phyloP scores from a whole-genome alignment of 2,329 filamentous ascomycete species.

The Microcyclospora tardicrescens region DNA sequence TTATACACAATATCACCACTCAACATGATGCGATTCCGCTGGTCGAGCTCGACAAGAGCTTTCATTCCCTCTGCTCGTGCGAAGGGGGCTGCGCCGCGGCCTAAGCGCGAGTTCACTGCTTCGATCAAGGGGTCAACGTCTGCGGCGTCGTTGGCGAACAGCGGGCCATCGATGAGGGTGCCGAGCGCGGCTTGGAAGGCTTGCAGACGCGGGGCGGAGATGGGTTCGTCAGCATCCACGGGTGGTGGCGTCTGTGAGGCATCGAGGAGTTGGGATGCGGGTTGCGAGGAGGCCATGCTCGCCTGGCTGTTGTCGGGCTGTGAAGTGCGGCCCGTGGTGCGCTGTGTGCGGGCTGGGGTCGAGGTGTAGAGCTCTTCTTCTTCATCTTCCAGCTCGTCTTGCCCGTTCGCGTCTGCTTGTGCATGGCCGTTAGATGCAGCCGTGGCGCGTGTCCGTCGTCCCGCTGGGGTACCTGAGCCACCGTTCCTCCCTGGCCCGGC shows the following conservation, averaged over 20 bases:
- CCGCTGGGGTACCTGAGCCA: slow-evolving; percentile 12
- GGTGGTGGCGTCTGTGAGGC: slow-evolving; percentile 34
- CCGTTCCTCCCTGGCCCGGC: slow-evolving; percentile 2
- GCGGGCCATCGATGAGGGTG: slow-evolving; percentile 61
- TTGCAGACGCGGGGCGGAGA: slow-evolving; percentile 50
- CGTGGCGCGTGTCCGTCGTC: slow-evolving; percentile 9
- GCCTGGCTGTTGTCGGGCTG: slow-evolving; percentile 41
- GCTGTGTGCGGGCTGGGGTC: slow-evolving; percentile 36
- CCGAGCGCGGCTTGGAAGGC: slow-evolving; percentile 73
- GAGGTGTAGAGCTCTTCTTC: slow-evolving; percentile 42
- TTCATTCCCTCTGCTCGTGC: slow-evolving; percentile 57
- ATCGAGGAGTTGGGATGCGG: slow-evolving; percentile 56
- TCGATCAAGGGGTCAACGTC: slow-evolving; percentile 60
- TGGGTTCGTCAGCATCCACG: slow-evolving; percentile 25
- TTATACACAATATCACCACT: slow-evolving; percentile 39
- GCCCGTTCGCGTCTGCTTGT: slow-evolving; percentile 21
- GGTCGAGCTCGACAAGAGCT: slow-evolving; percentile 68
- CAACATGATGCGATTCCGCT: slow-evolving; percentile 78
- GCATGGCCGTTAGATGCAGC: slow-evolving; percentile 12
- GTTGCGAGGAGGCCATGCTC: slow-evolving; percentile 69
- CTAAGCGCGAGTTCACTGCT: slow-evolving; percentile 64
- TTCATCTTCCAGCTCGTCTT: slow-evolving; percentile 39
- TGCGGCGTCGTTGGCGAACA: slow-evolving; percentile 83
- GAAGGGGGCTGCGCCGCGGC: slow-evolving; percentile 48
- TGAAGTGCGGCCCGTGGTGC: slow-evolving; percentile 26